Conservation (phyloP, 176 grass and related monocot species). For the bread wheat (Triticum aestivum) region IWGSC_CS_RefSeq_v2.1 NC_057800.1:717094985-717095484, state of each 20-base stretch:
- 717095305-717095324: slow-evolving; percentile 12
- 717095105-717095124: not conserved
- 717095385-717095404: not conserved
- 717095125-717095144: no score
- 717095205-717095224: not conserved
- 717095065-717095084: not conserved
- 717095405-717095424: no score
- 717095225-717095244: not conserved
- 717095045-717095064: not conserved
- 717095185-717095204: no score
- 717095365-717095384: slow-evolving; percentile 20
- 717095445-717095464: no score
- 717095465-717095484: no score
- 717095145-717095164: no score
- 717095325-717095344: slow-evolving; percentile 14
- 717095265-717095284: not conserved
- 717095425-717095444: no score
- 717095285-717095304: not conserved
- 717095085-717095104: not conserved
- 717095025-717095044: not conserved
- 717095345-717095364: not conserved
- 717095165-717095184: no score
- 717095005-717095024: not conserved
- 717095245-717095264: no score
- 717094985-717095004: not conserved